Base-by-base conservation (phyloP, 2,329 filamentous ascomycete species). In the Beauveria rudraprayagi region DNA sequence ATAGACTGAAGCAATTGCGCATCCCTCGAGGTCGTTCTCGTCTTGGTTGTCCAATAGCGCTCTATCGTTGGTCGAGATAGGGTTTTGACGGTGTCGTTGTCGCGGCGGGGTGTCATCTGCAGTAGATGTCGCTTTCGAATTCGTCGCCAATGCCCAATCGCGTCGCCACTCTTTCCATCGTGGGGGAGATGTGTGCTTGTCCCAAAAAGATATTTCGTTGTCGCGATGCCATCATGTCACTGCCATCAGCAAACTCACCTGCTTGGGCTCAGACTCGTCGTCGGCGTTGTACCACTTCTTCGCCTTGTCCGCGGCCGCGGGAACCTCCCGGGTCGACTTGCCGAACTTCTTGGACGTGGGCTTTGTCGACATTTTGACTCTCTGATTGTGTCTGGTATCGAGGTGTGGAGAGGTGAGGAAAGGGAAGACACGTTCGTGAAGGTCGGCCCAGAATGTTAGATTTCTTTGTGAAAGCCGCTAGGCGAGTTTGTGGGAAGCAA, bases 231-330 rank as follows among this genome's bases (percentile, higher is more conserved):
- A 62, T 60, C 62, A 63, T 52, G 59, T 52, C 64, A 64, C 34
- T 44, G 61, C 61, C 17, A 43, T 41, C 17, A 54, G 51, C 50
- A 43, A 73, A 90, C 92, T 85, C 86, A 99, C 94, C 90, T 95
- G 93, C 87, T 92, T 96, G 75, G 87, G 85, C 81, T 89, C 82
- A 77, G 85, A 77, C 76, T 93, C 90, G 80, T 97, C 93, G 80
- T 95, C 90, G 77, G 91, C 90, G 79, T 92, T 91, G 84, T 99
- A 99, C 91, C 93, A 99, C 85, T 97, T 97, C 85, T 90, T 87
- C 75, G 93, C 93, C 90, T 95, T 96, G 81, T 96, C 87, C 76
- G 84, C 83, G 80, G 84, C 79, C 80, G 90, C 86, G 79, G 90
- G 92, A 79, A 97, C 88, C 80, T 89, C 85, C 83, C 93, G 88